Percentiles rank a stretch among this genome's conserved stretches.
Conservation (phyloP, 495 filamentous ascomycete species). For the Aspergillus heteromorphus region DNA sequence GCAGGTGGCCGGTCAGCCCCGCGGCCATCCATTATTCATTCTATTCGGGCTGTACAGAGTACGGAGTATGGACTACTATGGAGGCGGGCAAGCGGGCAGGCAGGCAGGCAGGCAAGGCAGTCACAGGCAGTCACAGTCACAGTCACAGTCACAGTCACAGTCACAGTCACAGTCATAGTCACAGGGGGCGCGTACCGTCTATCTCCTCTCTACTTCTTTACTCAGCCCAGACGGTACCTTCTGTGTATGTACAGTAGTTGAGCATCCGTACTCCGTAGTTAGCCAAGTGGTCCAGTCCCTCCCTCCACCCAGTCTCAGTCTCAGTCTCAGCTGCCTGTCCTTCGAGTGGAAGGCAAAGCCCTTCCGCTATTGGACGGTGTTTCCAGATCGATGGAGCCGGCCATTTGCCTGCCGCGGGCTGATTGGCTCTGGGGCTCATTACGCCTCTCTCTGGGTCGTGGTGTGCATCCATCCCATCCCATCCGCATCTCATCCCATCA, state of each 20-base stretch:
- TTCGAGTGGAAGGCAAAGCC: neutral
- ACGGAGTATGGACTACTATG: neutral
- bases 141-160: no score
- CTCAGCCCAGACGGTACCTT: no score
- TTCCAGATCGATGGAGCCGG: slow-evolving; percentile 4
- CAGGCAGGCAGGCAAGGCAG: neutral
- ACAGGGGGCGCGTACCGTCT: neutral
- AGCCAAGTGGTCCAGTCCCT: no score
- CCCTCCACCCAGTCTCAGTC: neutral
- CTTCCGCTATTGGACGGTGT: slow-evolving; percentile 8
- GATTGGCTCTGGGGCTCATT: slow-evolving; percentile 4
- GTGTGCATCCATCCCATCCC: neutral
- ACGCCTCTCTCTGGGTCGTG: slow-evolving; percentile 10
- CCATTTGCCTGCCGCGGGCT: slow-evolving; percentile 1
- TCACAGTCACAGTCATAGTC: neutral
- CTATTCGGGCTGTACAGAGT: neutral
- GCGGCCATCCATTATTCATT: neutral
- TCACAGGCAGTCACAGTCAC: neutral
- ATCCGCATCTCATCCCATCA: no score
- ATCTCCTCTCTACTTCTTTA: no score
- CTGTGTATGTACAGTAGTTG: no score
- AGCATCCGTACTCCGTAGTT: no score
- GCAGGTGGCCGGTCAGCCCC: neutral
- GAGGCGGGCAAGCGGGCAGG: neutral
- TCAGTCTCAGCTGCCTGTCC: neutral